phyloP scores from a whole-genome alignment of 2,329 filamentous ascomycete species.

The Exophiala alcalophila region DNA sequence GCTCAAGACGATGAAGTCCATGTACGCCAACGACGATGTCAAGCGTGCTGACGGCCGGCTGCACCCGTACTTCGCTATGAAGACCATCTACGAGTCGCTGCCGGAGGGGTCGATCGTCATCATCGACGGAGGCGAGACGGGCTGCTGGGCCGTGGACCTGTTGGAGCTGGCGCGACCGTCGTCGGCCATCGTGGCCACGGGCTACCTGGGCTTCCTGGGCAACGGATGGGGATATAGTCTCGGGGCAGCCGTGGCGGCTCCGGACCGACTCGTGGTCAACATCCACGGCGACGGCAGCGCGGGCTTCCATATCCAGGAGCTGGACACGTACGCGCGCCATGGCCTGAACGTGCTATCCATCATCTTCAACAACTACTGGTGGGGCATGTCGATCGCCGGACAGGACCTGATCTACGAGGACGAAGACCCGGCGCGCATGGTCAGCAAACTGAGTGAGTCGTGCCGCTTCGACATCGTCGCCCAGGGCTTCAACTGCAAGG shows the following conservation, averaged over 20 bases:
- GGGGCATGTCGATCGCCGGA: slow-evolving; percentile 47
- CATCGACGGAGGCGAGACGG: slow-evolving; percentile 43
- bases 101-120: slow-evolving; percentile 39
- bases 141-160: slow-evolving; percentile 35
- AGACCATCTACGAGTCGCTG: slow-evolving; percentile 38
- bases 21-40: slow-evolving; percentile 30
- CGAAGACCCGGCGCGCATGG: slow-evolving; percentile 34
- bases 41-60: slow-evolving; percentile 34
- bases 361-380: slow-evolving; percentile 45
- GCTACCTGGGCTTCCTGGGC: slow-evolving; percentile 47
- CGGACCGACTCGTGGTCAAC: slow-evolving; percentile 40
- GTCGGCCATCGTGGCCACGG: slow-evolving; percentile 26
- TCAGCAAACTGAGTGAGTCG: slow-evolving; percentile 34
- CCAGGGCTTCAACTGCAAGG: slow-evolving; percentile 38
- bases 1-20: slow-evolving; percentile 25
- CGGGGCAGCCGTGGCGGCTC: slow-evolving; percentile 44
- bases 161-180: slow-evolving; percentile 32
- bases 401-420: slow-evolving; percentile 45
- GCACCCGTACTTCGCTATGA: slow-evolving; percentile 46
- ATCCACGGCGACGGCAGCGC: slow-evolving; percentile 47
- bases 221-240: slow-evolving; percentile 48
- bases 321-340: slow-evolving; percentile 46
- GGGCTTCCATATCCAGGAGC: slow-evolving; percentile 47
- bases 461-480: slow-evolving; percentile 45
- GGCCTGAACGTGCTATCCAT: slow-evolving; percentile 43